Base-by-base conservation (phyloP, 805 yeast genomes). In the Ogataea populi-albae region DNA sequence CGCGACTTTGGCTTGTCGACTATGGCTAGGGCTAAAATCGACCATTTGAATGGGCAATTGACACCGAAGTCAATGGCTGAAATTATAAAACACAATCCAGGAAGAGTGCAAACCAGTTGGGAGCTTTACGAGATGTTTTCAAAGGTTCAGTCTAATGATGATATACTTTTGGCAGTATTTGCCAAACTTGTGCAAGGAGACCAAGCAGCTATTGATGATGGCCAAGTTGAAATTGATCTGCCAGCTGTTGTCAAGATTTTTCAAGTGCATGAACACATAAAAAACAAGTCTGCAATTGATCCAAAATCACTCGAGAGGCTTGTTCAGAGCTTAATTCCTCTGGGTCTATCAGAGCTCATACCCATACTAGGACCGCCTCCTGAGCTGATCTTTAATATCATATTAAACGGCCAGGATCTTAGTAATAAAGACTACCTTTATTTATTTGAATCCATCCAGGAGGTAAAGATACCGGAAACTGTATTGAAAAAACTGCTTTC, bases 71-170 rank as follows among this genome's bases (percentile, higher is more conserved):
- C 65, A 0, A 33, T 54, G 7, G 30, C 41, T 14, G 55, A 60
- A 27, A 29, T 59, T 2, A 46, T 63, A n/a, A 49, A 47, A 39
- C 43, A 57, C 23, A 63, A 64, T 41, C 66, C 69, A 1, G 67
- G 66, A 7, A 49, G 69, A 37, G 64, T 61, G 12, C 44, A 43
- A 23, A 46, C 62, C 9, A 53, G 57, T 26, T 62, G 56, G 55
- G 65, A 61, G 32, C 22, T 62, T 10, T 61, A 36, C 30, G 37
- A 49, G 7, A 35, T 41, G 11, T 37, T 30, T 21, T 15, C 21
- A 9, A 18, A 21, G 10, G 30, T 7, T 10, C 8, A n/a, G 14
- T 21, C 30, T 12, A 17, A 17, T 10, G 42, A 38, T 17, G 24
- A 9, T 10, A 19, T 17, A 4, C 16, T 30, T 14, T 15, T 19